Conservation (phyloP, 2,329 filamentous ascomycete genomes). For the Botryotinia globosa region DNA sequence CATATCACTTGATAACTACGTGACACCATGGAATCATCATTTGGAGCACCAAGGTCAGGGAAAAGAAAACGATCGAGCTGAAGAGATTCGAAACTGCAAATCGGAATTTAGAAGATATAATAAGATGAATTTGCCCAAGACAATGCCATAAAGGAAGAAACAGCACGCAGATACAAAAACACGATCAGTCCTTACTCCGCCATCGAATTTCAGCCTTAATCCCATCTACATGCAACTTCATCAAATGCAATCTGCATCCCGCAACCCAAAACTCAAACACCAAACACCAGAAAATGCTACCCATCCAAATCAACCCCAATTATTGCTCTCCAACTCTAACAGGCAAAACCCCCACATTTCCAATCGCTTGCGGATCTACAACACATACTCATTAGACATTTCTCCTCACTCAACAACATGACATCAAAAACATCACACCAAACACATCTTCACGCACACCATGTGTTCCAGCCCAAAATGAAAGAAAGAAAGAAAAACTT, state of each 20-base stretch:
- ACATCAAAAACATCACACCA: neutral
- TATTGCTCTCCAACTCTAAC: neutral
- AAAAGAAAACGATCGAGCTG: neutral
- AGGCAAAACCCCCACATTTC: conserved; percentile 19
- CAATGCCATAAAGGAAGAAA: neutral
- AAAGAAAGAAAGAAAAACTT: neutral
- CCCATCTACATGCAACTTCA: neutral
- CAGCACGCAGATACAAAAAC: neutral
- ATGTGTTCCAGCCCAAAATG: neutral
- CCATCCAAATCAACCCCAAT: neutral
- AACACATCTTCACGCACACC: no score
- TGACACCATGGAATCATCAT: fast-evolving
- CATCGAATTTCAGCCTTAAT: neutral
- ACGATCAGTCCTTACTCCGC: neutral
- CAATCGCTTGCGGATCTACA: conserved; percentile 22
- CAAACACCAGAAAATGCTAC: neutral
- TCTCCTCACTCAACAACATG: neutral
- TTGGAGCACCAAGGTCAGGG: neutral
- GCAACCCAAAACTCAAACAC: neutral
- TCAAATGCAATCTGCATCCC: neutral
- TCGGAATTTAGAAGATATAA: fast-evolving
- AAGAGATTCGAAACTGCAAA: neutral
- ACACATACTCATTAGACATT: neutral
- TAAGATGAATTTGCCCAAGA: fast-evolving
- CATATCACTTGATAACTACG: neutral